Percentiles rank a stretch among this genome's conserved stretches.
phyloP scores from a whole-genome alignment of 805 yeast genomes.

The Spencermartinsiella europaea region DNA sequence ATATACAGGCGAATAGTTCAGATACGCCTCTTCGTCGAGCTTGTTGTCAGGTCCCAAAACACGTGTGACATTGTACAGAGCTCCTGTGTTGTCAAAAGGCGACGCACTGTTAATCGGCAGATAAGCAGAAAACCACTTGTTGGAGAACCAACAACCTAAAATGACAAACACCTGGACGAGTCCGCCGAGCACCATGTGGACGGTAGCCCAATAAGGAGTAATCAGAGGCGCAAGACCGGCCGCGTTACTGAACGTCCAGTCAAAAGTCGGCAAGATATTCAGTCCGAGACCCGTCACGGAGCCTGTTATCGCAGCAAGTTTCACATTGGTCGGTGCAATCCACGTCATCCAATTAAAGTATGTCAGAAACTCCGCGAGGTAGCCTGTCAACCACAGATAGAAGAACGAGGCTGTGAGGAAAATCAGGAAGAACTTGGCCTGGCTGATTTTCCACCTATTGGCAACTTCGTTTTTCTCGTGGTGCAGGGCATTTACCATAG shows the following conservation, averaged over 20 bases:
- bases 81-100: conserved; percentile 48
- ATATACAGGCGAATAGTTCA: conserved; percentile 62
- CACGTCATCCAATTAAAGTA: conserved; percentile 60
- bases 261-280: conserved; percentile 46
- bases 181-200: conserved; percentile 6
- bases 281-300: conserved; percentile 44
- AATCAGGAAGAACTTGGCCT: conserved; percentile 45
- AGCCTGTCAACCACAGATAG: conserved; percentile 67
- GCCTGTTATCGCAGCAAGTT: conserved; percentile 63
- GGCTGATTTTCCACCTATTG: conserved; percentile 56
- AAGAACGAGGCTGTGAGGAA: conserved; percentile 40
- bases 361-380: conserved; percentile 53
- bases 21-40: conserved; percentile 22
- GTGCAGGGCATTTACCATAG: conserved; percentile 42
- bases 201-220: conserved; percentile 18
- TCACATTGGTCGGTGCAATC: conserved; percentile 49
- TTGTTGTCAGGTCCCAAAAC: conserved; percentile 37
- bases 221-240: conserved; percentile 37
- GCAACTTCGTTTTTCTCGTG: conserved; percentile 21
- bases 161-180: not conserved
- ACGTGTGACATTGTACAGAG: conserved; percentile 41
- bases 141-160: conserved; percentile 36
- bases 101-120: conserved; percentile 53
- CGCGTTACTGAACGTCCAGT: conserved; percentile 51
- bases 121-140: conserved; percentile 55